Evolutionary conservation across 371 early-diverging fungal genomes (phyloP).

Genomic region (Chytridium lagenaria): DNA sequence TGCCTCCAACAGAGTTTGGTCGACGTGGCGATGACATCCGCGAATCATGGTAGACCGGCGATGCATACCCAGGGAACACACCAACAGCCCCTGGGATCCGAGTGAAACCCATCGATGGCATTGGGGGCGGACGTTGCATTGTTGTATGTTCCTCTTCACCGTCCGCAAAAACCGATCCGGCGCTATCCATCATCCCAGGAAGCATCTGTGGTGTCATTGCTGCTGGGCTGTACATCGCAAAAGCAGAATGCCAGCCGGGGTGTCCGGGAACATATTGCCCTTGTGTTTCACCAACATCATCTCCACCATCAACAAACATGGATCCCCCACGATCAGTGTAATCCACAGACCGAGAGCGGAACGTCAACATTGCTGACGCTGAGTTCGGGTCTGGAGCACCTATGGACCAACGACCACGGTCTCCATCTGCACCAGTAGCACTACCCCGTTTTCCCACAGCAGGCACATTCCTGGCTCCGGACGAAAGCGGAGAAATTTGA

Average conservation of each 20-base stretch:
- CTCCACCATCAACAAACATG: conserved; percentile 1
- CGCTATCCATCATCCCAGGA: neutral
- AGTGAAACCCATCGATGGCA: neutral
- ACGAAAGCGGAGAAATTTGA: too few relatives aligned
- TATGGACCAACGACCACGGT: neutral
- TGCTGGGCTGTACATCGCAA: neutral
- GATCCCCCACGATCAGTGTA: neutral
- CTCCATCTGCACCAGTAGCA: neutral
- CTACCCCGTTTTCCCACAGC: neutral
- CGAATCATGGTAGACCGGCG: neutral
- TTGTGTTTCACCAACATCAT: neutral
- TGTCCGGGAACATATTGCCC: neutral
- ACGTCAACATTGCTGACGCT: neutral
- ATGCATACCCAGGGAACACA: neutral
- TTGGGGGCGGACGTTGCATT: neutral
- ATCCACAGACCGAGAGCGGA: neutral
- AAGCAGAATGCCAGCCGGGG: neutral
- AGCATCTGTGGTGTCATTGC: neutral
- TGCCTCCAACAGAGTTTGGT: neutral
- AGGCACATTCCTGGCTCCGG: too few relatives aligned
- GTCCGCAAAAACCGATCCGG: neutral
- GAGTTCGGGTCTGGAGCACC: neutral
- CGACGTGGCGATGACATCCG: neutral
- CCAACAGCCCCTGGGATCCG: neutral
- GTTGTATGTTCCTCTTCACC: neutral